phyloP scores from a whole-genome alignment of 1,139 yeast species.

The Nakaseomyces uthaithaninus region DNA sequence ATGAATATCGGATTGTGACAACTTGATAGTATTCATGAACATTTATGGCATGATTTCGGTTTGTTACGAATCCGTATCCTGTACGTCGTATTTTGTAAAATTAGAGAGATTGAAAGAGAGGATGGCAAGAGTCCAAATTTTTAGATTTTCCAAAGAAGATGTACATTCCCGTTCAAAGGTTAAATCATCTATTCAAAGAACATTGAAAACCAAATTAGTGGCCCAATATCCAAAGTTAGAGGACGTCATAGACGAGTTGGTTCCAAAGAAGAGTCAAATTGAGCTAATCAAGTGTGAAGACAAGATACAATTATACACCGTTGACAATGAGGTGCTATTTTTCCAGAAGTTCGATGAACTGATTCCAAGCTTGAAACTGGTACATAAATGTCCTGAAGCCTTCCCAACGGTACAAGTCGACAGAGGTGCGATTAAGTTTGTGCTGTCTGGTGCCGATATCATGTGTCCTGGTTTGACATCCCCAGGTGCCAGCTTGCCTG shows the following conservation, averaged over 20 bases:
- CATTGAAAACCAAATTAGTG: conserved; percentile 64
- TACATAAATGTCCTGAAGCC: conserved; percentile 73
- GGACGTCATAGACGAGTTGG: conserved; percentile 64
- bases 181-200: conserved; percentile 87
- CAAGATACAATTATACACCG: conserved; percentile 67
- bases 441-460: conserved; percentile 86
- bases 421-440: conserved; percentile 93
- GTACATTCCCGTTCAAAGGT: conserved; percentile 84
- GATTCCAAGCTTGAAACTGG: conserved; percentile 66
- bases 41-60: neutral
- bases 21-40: too few relatives aligned
- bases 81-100: too few relatives aligned
- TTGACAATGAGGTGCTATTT: conserved; percentile 66
- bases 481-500: conserved; percentile 80
- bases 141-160: conserved; percentile 77
- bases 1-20: too few relatives aligned
- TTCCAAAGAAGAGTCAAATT: conserved; percentile 89
- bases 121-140: too few relatives aligned
- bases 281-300: conserved; percentile 83
- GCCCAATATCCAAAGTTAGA: conserved; percentile 67
- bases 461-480: conserved; percentile 98
- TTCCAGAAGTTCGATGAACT: conserved; percentile 81
- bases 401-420: conserved; percentile 89
- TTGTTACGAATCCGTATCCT: too few relatives aligned
- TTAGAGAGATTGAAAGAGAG: too few relatives aligned